A percentile compares a stretch with the other conserved stretches of the same genome.
Conservation (phyloP, 148 eudicot genomes). For the Suaeda aralocaspica region DNA sequence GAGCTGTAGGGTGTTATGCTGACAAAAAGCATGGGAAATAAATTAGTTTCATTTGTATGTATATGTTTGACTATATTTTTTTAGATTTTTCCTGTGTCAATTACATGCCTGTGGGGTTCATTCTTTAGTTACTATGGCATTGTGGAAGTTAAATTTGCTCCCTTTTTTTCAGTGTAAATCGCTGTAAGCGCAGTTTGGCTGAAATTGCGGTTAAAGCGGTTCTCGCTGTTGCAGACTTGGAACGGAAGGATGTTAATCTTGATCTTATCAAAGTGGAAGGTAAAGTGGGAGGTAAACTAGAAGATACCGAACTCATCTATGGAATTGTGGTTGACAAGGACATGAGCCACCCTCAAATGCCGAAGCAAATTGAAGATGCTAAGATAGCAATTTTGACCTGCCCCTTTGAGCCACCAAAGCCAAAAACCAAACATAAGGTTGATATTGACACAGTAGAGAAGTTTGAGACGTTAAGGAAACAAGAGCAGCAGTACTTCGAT, state of each 20-base stretch:
- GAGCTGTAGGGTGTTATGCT: not conserved
- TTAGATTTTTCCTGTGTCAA: not conserved
- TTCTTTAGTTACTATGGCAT: not conserved
- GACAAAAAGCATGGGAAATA: not conserved
- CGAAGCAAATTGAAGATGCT: conserved; percentile 82
- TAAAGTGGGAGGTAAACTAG: conserved; percentile 93
- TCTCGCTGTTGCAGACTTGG: conserved; percentile 94
- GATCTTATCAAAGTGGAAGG: conserved; percentile 95
- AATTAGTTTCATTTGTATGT: not conserved
- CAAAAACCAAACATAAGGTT: conserved; percentile 99
- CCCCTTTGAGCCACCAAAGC: conserved; percentile 99
- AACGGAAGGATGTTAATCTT: conserved; percentile 92
- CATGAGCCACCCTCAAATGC: conserved; percentile 99
- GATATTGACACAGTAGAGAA: conserved; percentile 95
- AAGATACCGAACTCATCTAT: conserved; percentile 94
- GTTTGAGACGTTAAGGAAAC: conserved; percentile 80
- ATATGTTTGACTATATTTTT: not conserved
- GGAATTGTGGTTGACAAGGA: conserved; percentile 95
- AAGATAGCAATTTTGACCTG: conserved; percentile 92
- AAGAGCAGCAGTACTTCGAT: conserved; percentile 89
- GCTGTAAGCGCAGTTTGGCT: conserved; percentile 92
- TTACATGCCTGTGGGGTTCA: not conserved
- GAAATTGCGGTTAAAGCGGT: conserved; percentile 97
- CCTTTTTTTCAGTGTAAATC: conserved; percentile 66
- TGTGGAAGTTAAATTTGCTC: not conserved